Base-by-base conservation (phyloP, 2,329 filamentous ascomycete genomes). In the Ophiostoma australiae region DNA sequence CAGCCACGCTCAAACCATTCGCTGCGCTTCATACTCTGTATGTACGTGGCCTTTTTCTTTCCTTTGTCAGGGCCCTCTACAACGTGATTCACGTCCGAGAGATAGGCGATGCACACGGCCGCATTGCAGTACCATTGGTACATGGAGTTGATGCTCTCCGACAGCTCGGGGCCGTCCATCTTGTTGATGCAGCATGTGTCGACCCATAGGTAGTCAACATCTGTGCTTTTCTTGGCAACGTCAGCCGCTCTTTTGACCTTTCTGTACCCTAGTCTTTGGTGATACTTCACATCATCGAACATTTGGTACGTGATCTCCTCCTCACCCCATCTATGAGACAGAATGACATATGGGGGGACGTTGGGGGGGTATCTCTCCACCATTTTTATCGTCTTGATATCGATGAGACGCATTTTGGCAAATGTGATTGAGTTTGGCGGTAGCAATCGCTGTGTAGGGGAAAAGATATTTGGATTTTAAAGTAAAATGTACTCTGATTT, bases 1-100 rank as follows among this genome's bases (percentile, higher is more conserved):
- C 87, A 86, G n/a, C 79, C 79, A 85, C 84, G 74, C 0, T 75
- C 77, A 68, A 80, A 80, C 78, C 79, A 80, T 7, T 76, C 70
- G 27, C 20, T 61, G 10, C 17, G 4, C 17, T 20, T 7, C 44
- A 48, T 48, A 17, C 6, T 20, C 17, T n/a, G 4, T 7, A 8
- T n/a, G 44, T 48, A 48, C 6, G 0, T 48, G 17, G 17, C 3
- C 17, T 6, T n/a, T 48, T n/a, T 48, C 15, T 2, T n/a, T 7
- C 2, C 15, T 4, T 10, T 15, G 13, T 27, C 35, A 27, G n/a
- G 13, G n/a, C 1, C 27, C 23, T 48, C 7, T 6, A 5, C 1
- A 48, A n/a, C 13, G 17, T 27, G 23, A 23, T 3, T 3, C 67
- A 67, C 44, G 58, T 73, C 72, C 0, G 70, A 70, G 0, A 75